Conservation (phyloP, 1,284 basidiomycete genomes). For the Marasmius oreades region DNA sequence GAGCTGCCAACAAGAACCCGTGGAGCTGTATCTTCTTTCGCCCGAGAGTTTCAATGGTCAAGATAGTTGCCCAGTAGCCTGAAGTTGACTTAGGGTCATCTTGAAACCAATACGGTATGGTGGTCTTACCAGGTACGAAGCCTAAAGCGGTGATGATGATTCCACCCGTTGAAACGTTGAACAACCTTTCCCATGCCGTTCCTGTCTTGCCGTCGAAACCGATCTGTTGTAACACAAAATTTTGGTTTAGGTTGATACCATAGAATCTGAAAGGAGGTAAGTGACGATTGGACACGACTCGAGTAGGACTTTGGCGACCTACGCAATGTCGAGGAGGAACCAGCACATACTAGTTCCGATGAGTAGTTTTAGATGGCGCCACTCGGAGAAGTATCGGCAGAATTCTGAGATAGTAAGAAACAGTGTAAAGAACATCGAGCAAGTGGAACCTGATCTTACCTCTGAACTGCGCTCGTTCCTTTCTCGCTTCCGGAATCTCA, state of each 20-base stretch:
- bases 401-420: not conserved
- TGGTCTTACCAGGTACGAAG: constrained; percentile 61
- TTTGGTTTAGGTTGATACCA: constrained; percentile 78
- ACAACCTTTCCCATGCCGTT: constrained; percentile 58
- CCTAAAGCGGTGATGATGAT: constrained; percentile 70
- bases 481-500: not conserved
- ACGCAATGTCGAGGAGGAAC: constrained; percentile 42
- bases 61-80: constrained; percentile 67
- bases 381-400: constrained; percentile 37
- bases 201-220: constrained; percentile 57
- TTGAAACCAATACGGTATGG: constrained; percentile 11
- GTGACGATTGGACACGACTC: not conserved
- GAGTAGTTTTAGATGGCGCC: constrained; percentile 37
- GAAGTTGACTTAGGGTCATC: constrained; percentile 25
- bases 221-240: constrained; percentile 67
- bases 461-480: not conserved
- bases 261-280: constrained; percentile 48
- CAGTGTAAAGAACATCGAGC: not conserved
- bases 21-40: constrained; percentile 76
- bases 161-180: constrained; percentile 63
- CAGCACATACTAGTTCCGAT: constrained; percentile 38
- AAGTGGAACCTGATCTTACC: not conserved
- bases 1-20: constrained; percentile 69
- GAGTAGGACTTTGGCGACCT: constrained; percentile 12
- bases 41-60: constrained; percentile 71